Evolutionary conservation across 106 monocot genomes (phyloP), one percentile per base, ranked within the genome.

Genomic region (Dendrobium nobile): DNA sequence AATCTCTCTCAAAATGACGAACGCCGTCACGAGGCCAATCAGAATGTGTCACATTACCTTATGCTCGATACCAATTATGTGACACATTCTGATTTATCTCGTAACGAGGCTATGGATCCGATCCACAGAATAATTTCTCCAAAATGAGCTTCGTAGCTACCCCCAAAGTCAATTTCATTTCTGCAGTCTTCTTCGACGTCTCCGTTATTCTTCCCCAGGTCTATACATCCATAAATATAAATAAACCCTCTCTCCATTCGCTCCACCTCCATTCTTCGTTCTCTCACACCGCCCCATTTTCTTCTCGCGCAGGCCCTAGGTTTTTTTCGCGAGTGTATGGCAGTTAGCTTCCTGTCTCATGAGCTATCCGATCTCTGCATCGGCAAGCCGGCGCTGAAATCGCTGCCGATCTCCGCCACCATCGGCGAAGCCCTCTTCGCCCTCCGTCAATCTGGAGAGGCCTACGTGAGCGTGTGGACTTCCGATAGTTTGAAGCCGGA

Each of bases 301-400:
- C 8, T 37, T 28, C 28, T 72, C 70, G 37, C 27, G 15, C 11
- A 16, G 9, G 2, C 70, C 27, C 33, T 43, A 42, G 45, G 15
- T 33, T 33, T 76, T 47, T 24, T 48, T 28, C 26, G 76, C 48
- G 27, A 48, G 76, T 92, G 95, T 81, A 92, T 90, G 95, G 92
- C 90, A 88, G 84, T 89, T 58, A 79, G 77, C 73, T 75, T 81
- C 24, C 80, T 92, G 61, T 79, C 80, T 33, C 79, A 83, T 74
- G 89, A 88, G 79, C 88, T 95, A 42, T 92, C 94, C 9, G 97
- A 97, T 73, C 92, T 97, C 67, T 97, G 97, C 90, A 91, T 94
- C 86, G 97, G 94, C 54, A 97, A 97, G 84, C 97, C 94, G 67
- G 75, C 89, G 80, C 65, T 94, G 82, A 86, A 78, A 64, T 80